Base-by-base conservation (phyloP, 495 filamentous ascomycete genomes). In the Sporormia fimetaria region DNA sequence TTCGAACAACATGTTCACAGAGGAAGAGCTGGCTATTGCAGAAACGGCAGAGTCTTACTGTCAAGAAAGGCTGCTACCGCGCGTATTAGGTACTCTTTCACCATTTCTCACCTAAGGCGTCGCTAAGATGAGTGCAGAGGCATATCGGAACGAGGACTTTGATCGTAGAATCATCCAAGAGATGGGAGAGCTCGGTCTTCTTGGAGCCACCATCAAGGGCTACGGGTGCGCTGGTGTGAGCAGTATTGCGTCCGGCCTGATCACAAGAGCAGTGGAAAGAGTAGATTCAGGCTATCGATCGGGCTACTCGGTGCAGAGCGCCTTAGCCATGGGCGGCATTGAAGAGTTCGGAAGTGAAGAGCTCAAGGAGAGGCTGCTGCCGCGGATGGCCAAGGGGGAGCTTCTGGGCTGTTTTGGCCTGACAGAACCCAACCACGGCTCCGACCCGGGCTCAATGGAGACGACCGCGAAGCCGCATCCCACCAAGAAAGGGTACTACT, bases 351-450 rank as follows among this genome's bases (percentile, higher is more conserved):
- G 88, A 2, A 80, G 85, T 18, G 59, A 75, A 47, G 90, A 96
- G 67, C 77, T 81, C 55, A 98, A 96, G 67, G 79, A 98, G 39
- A 81, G 74, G 33, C 87, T 81, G 49, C 69, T 98, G 3, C 86
- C 86, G 0, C 65, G 67, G 1, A 74, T 96, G 71, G 88, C 87
- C 21, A 81, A 82, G 62, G 92, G 90, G 18, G 81, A 86, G 58
- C 58, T 93, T 5, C 57, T 93, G 9, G 90, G 90, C 16, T 88
- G 85, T 50, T 98, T 98, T 61, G 90, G 90, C 2, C 63, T 98
- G 44, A 98, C 90, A 1, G 90, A 98, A 61, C 92, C 92, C 35
- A 95, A 98, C 61, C 90, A 98, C 62, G 90, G 90, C 40, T 93
- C 84, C 40, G 90, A 98, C 58, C 90, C 90, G 16, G 90, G 88